phyloP scores from a whole-genome alignment of 768 basidiomycete genomes.

The Collybia mongolica region DNA sequence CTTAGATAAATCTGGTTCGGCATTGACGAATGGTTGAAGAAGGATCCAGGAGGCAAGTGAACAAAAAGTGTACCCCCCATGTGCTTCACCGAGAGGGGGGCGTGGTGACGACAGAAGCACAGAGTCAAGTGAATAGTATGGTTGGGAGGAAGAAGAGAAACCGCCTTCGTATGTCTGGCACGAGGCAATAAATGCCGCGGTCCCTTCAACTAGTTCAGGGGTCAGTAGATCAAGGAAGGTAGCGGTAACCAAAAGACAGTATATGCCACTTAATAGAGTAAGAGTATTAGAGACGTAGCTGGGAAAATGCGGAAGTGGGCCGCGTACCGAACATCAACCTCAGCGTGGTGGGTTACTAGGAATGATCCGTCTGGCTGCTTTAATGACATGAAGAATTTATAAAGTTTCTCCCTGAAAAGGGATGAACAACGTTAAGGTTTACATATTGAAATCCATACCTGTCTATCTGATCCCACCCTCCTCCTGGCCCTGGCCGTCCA shows the following conservation, averaged over 20 bases:
- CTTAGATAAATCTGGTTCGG: slow-evolving; percentile 8
- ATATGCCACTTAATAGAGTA: slow-evolving; percentile 67
- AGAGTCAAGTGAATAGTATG: slow-evolving; percentile 47
- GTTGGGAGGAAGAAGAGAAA: slow-evolving; percentile 78
- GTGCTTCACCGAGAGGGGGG: slow-evolving; percentile 90
- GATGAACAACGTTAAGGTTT: background rate
- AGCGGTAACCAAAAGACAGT: slow-evolving; percentile 86
- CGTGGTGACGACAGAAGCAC: slow-evolving; percentile 44
- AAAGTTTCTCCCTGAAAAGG: slow-evolving; percentile 63
- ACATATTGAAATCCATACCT: slow-evolving; percentile 42
- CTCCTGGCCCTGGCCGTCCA: slow-evolving; percentile 67
- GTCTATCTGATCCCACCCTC: slow-evolving; percentile 87
- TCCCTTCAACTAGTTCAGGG: slow-evolving; percentile 78
- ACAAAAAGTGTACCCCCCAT: slow-evolving; percentile 98
- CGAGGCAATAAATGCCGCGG: slow-evolving; percentile 76
- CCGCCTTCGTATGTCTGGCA: slow-evolving; percentile 99
- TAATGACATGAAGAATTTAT: slow-evolving; percentile 86
- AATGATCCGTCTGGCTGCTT: slow-evolving; percentile 95
- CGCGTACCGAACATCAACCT: slow-evolving; percentile 88
- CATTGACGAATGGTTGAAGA: slow-evolving; percentile 54
- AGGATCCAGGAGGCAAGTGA: slow-evolving; percentile 83
- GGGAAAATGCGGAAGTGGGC: slow-evolving; percentile 1
- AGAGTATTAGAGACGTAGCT: background rate
- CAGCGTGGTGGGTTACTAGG: slow-evolving; percentile 80
- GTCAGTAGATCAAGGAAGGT: slow-evolving; percentile 85